These are phyloP conservation scores for Rosa lucieae DNA, from an alignment of 306 rosid genomes.

Conservation along the genomic window DNA sequence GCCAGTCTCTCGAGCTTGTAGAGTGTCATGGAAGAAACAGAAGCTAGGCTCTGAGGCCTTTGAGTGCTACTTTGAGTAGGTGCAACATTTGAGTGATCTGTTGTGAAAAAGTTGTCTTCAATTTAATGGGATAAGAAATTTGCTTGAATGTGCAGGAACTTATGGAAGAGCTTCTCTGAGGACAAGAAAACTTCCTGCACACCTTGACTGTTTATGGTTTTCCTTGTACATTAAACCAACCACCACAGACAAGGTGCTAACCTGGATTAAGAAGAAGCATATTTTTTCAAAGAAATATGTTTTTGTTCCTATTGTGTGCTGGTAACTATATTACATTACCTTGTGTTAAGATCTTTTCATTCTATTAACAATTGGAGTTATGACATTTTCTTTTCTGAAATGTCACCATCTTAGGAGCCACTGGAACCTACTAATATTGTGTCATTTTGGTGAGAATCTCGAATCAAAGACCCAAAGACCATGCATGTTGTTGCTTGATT, in stretches of 20 bases:
- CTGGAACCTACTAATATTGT: slow-evolving; percentile 78
- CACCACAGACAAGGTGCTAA: slow-evolving; percentile 55
- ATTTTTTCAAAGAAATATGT: slow-evolving; percentile 76
- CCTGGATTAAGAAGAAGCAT: slow-evolving; percentile 58
- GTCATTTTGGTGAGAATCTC: slow-evolving; percentile 63
- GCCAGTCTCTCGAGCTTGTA: slow-evolving; percentile 4
- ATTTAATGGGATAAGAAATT: slow-evolving; percentile 24
- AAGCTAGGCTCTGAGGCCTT: slow-evolving; percentile 52
- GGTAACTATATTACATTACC: slow-evolving; percentile 44
- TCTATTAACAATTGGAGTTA: slow-evolving; percentile 10
- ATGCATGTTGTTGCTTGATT: slow-evolving; percentile 83
- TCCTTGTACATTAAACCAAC: slow-evolving; percentile 37
- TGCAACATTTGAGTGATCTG: slow-evolving; percentile 19
- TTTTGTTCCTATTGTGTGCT: slow-evolving; percentile 81
- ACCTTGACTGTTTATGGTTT: slow-evolving; percentile 76
- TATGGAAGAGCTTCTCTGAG: slow-evolving; percentile 61
- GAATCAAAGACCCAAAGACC: slow-evolving; percentile 42
- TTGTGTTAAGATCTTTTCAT: neutral
- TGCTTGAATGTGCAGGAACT: slow-evolving; percentile 46
- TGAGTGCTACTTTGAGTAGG: slow-evolving; percentile 56
- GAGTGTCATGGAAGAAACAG: slow-evolving; percentile 22
- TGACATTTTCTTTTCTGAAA: slow-evolving; percentile 21
- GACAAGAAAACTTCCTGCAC: slow-evolving; percentile 51
- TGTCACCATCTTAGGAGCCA: slow-evolving; percentile 54
- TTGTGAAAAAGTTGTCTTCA: slow-evolving; percentile 4